These are phyloP conservation scores for Alectoria sarmentosa DNA, from an alignment of 495 filamentous ascomycete genomes.

Conservation along the genomic window DNA sequence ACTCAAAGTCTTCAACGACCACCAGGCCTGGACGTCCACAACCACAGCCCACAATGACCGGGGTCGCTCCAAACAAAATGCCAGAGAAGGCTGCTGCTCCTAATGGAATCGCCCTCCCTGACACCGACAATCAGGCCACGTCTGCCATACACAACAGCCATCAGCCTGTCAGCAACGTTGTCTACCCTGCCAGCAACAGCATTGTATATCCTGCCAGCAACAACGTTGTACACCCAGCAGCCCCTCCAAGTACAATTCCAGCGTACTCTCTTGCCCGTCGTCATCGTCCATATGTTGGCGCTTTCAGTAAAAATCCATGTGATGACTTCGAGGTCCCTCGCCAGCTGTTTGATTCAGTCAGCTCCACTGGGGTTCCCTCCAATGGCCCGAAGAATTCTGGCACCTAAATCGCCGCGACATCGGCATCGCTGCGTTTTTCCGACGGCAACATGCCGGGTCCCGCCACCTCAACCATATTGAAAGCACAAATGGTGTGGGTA, in stretches of 20 bases:
- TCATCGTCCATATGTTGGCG: no score
- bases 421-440: neutral
- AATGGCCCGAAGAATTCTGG: no score
- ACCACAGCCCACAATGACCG: neutral
- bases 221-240: no score
- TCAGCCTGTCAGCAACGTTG: no score
- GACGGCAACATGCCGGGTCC: neutral
- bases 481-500: neutral
- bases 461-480: neutral
- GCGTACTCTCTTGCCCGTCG: no score
- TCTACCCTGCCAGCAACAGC: no score
- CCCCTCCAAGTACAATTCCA: no score
- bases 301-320: neutral
- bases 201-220: no score
- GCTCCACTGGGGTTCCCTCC: neutral
- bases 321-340: neutral
- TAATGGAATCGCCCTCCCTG: neutral
- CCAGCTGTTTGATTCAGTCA: neutral
- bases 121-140: no score
- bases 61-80: neutral
- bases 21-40: neutral
- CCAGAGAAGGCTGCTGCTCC: neutral
- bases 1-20: neutral
- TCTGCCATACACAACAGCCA: no score
- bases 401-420: neutral